Percentiles rank a stretch among this genome's conserved stretches.
phyloP scores from a whole-genome alignment of 331 rosid species.

The Ulmus americana region DNA sequence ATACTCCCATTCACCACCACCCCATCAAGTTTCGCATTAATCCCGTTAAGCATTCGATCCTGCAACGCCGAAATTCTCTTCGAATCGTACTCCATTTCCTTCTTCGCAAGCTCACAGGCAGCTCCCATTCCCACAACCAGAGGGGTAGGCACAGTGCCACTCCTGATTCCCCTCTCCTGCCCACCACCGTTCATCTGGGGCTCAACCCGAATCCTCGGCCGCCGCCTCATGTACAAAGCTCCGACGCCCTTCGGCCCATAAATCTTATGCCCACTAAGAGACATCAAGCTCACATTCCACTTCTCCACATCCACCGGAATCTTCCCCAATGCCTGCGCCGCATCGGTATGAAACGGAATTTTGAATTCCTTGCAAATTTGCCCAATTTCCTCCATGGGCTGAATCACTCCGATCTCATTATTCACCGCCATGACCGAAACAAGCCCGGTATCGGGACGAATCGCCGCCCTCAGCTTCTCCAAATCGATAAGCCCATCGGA shows the following conservation, averaged over 20 bases:
- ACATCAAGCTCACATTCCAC: conserved; percentile 95
- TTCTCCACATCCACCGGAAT: conserved; percentile 67
- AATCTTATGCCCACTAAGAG: conserved; percentile 80
- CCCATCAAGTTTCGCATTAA: conserved; percentile 57
- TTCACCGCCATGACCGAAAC: conserved; percentile 88
- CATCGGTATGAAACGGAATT: conserved; percentile 83
- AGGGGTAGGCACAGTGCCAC: conserved; percentile 88
- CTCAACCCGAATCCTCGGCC: conserved; percentile 91
- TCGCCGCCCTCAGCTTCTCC: conserved; percentile 54
- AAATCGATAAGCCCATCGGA: conserved; percentile 65
- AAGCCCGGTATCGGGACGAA: conserved; percentile 80
- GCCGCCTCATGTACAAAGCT: conserved; percentile 69
- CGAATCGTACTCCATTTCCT: conserved; percentile 80
- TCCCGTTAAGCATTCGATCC: conserved; percentile 57
- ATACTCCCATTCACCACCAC: conserved; percentile 88
- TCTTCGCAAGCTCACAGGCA: conserved; percentile 71
- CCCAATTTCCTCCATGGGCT: conserved; percentile 81
- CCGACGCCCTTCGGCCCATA: conserved; percentile 88
- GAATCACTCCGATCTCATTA: conserved; percentile 86
- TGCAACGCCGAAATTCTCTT: conserved; percentile 52
- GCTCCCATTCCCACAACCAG: conserved; percentile 86
- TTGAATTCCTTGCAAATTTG: conserved; percentile 63
- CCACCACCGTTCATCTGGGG: conserved; percentile 97
- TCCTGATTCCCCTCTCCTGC: conserved; percentile 86
- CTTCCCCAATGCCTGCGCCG: conserved; percentile 94